Conservation (phyloP, 306 rosid species). For the Sophora flavescens region DNA sequence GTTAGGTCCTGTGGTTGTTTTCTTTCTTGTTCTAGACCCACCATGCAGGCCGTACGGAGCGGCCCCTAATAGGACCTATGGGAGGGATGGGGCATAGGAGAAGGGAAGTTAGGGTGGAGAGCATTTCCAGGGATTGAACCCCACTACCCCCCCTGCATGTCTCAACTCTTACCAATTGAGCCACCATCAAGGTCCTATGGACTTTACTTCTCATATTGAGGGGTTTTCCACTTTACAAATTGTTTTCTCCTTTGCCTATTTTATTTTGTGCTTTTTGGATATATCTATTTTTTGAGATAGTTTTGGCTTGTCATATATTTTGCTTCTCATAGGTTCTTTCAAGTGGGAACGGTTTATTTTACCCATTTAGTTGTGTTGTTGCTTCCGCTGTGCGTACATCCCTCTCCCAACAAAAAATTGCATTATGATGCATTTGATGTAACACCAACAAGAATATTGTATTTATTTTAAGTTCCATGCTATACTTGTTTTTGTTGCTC, state of each 20-base stretch:
- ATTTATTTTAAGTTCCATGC: background rate
- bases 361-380: background rate
- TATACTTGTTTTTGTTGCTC: background rate
- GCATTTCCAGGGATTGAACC: too few species aligned
- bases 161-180: too few species aligned
- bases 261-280: background rate
- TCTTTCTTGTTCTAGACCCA: too few species aligned
- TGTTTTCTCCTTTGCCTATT: background rate
- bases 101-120: too few species aligned
- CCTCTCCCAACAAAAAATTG: background rate
- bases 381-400: background rate
- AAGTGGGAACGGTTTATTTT: background rate
- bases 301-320: background rate
- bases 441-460: background rate
- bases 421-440: conserved; percentile 21
- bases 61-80: too few species aligned
- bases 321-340: background rate
- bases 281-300: background rate
- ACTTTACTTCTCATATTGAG: background rate
- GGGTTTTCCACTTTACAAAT: background rate
- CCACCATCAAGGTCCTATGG: background rate
- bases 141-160: too few species aligned
- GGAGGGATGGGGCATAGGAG: too few species aligned
- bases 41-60: too few species aligned
- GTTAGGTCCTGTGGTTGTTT: background rate